Evolutionary conservation across 768 basidiomycete species (phyloP), one percentile per base, ranked within the genome.

Genomic region (Hirschioporus abietinus): DNA sequence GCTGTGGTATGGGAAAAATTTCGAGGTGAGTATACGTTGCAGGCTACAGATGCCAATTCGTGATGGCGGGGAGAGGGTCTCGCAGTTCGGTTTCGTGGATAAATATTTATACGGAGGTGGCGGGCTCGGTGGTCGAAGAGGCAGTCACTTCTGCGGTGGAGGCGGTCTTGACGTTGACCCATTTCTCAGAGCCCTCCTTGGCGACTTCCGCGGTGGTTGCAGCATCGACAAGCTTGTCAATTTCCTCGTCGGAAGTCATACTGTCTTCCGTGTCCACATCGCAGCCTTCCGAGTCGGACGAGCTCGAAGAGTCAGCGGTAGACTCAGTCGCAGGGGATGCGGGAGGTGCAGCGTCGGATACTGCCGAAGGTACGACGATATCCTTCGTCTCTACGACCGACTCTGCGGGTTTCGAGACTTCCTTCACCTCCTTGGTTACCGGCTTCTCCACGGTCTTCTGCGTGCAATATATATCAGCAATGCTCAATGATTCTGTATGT

Each of bases 201-300:
- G 66, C 60, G 42, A 57, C 80, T 7, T 65, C 58, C 58, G 66
- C 63, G 5, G 65, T 63, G 20, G 63, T 65, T 8, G 70, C 63
- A 10, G 58, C 57, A 64, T 65, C 63, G 35, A 63, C 65, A 30
- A 72, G 74, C 59, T 72, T 74, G 23, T 73, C 70, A 71, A 84
- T 84, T 72, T 91, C 85, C 66, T 83, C 90, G 71, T 92, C 91
- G 35, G 89, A 90, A 2, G 89, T 88, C 69, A 89, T 78, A 72
- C 89, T 90, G 72, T 88, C 89, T 75, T 92, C 91, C 25, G 85
- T 85, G 72, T 92, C 91, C 8, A 88, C 89, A 67, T 91, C 91
- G 64, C 83, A 83, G 23, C 80, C 82, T 72, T 87, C 87, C 58
- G 86, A 88, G 68, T 79, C 83, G 26, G 85, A 82, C 59, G 79